Conservation (phyloP, 139 green algal species). For the Chlorella sorokiniana region DNA sequence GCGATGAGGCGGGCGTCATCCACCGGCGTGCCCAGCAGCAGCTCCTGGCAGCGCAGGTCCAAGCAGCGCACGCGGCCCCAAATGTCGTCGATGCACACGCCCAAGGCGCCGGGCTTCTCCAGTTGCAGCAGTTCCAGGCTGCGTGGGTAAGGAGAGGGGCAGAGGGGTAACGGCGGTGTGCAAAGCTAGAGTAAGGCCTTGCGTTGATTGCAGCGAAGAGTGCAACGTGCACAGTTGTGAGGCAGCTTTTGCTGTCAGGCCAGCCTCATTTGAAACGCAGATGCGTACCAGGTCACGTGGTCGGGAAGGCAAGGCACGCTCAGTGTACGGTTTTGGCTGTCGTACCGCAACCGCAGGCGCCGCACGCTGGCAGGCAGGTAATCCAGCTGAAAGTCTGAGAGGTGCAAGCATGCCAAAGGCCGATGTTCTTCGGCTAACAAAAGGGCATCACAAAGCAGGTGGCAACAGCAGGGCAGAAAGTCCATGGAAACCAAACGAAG, state of each 20-base stretch:
- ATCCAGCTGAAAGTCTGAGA: constrained; percentile 13
- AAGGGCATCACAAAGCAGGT: no score
- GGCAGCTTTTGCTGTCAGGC: neutral
- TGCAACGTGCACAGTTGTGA: no score
- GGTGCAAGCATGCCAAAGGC: no score
- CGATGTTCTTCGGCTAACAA: no score
- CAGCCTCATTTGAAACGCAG: no score
- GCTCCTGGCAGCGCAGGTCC: neutral
- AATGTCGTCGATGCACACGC: constrained; percentile 6
- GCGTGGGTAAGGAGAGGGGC: neutral
- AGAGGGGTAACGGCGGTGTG: neutral
- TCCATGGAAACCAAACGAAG: no score
- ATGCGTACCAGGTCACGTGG: neutral
- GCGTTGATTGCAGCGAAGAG: neutral
- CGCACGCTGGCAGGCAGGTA: neutral
- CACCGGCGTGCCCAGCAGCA: constrained; percentile 21
- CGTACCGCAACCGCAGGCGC: neutral
- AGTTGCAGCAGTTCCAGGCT: constrained; percentile 7
- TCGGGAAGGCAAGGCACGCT: neutral
- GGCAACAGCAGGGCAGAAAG: no score
- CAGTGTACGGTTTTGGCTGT: neutral
- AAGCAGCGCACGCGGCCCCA: neutral
- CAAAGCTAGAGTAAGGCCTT: neutral
- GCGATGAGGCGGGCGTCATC: constrained; percentile 20
- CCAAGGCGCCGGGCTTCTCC: constrained; percentile 4